Evolutionary conservation across 2,329 filamentous ascomycete genomes (phyloP).

Genomic region (Rhynchosporium secalis): DNA sequence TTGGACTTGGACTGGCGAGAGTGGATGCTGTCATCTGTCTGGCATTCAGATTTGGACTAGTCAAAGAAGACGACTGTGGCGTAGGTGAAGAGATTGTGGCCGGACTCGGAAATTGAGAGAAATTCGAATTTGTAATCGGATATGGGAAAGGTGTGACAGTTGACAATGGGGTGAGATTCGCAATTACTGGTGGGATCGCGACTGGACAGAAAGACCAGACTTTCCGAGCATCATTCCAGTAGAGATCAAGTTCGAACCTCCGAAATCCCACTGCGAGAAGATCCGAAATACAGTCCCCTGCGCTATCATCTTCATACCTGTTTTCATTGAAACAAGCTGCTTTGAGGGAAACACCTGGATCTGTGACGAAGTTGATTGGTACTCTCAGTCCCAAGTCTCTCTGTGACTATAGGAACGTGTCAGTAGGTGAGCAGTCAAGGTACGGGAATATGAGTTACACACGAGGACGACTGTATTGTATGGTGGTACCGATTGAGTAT

Average conservation of each 20-base stretch:
- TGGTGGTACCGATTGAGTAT: slow-evolving; percentile 39
- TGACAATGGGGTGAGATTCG: slow-evolving; percentile 31
- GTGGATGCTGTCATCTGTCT: slow-evolving; percentile 5
- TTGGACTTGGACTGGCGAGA: not conserved
- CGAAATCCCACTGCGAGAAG: slow-evolving; percentile 60
- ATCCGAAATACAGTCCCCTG: slow-evolving; percentile 60
- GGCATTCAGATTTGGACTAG: slow-evolving; percentile 1
- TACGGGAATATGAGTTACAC: slow-evolving; percentile 13
- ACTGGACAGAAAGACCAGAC: slow-evolving; percentile 64
- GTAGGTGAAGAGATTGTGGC: not conserved
- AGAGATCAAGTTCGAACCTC: slow-evolving; percentile 59
- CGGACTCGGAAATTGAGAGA: slow-evolving; percentile 4
- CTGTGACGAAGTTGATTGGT: slow-evolving; percentile 62
- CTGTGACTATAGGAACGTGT: slow-evolving; percentile 48
- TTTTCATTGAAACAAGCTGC: slow-evolving; percentile 58
- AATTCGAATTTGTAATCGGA: slow-evolving; percentile 7
- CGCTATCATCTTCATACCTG: slow-evolving; percentile 52
- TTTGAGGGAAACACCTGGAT: slow-evolving; percentile 55
- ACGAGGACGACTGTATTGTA: slow-evolving; percentile 38
- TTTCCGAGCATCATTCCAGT: slow-evolving; percentile 57
- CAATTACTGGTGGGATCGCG: slow-evolving; percentile 43
- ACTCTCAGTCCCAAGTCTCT: slow-evolving; percentile 59
- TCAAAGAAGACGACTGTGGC: not conserved
- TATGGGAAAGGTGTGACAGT: slow-evolving; percentile 32
- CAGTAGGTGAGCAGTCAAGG: slow-evolving; percentile 14